Evolutionary conservation across 164 flowering plant species (phyloP).

Genomic region (Vitis cinerea): DNA sequence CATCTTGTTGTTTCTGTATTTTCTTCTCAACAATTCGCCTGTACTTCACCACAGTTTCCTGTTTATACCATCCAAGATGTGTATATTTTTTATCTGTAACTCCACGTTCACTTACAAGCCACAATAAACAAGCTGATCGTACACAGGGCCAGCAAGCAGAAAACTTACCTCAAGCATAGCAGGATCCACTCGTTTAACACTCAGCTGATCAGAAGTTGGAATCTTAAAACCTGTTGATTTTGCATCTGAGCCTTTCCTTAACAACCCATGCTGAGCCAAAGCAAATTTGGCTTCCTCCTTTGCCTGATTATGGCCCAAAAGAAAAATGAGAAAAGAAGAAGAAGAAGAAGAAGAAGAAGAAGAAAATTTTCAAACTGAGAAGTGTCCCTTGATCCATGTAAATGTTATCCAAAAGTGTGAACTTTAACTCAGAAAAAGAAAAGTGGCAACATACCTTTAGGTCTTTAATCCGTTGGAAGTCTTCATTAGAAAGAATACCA

Average conservation of each 20-base stretch:
- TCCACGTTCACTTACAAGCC: neutral
- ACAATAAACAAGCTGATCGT: neutral
- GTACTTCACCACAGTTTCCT: too few relatives aligned
- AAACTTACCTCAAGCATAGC: conserved; percentile 68
- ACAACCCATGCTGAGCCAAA: conserved; percentile 61
- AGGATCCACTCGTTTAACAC: conserved; percentile 69
- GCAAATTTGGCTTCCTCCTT: conserved; percentile 61
- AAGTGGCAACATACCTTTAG: conserved; percentile 49
- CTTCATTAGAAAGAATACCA: conserved; percentile 87
- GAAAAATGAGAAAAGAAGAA: neutral
- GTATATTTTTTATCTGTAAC: neutral
- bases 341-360: neutral
- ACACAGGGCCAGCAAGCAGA: neutral
- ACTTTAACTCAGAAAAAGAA: neutral
- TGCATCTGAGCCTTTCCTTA: conserved; percentile 40
- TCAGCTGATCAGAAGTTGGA: conserved; percentile 70
- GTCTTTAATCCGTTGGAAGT: conserved; percentile 77
- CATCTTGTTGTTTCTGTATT: too few relatives aligned
- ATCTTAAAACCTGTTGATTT: conserved; percentile 37
- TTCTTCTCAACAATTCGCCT: too few relatives aligned
- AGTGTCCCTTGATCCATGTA: neutral
- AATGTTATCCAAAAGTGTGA: neutral
- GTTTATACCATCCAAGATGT: neutral
- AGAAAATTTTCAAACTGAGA: neutral
- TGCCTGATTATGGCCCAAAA: conserved; percentile 40